Evolutionary conservation across 495 filamentous ascomycete genomes (phyloP).

Genomic region (Rostrohypoxylon terebratum): DNA sequence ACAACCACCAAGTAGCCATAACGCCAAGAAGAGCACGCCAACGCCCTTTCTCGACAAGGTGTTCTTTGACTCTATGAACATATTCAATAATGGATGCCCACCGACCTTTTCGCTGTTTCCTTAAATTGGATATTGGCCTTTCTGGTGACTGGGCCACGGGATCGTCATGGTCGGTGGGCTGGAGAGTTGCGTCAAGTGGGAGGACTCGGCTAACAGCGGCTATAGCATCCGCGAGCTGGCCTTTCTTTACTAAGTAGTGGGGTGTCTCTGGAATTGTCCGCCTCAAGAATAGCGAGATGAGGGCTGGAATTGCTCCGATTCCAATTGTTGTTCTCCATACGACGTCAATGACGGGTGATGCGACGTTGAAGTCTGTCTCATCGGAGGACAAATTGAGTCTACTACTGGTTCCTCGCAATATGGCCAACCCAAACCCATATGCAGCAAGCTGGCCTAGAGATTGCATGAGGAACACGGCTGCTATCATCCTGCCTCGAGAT

Average conservation of each 20-base stretch:
- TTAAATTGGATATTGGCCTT: constrained; percentile 37
- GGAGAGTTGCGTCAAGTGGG: constrained; percentile 44
- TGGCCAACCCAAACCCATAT: constrained; percentile 53
- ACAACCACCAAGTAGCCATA: constrained; percentile 73
- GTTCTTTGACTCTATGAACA: constrained; percentile 40
- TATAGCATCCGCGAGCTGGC: constrained; percentile 35
- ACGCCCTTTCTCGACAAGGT: constrained; percentile 58
- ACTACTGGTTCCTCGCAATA: constrained; percentile 64
- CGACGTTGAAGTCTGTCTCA: constrained; percentile 61
- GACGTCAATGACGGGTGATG: constrained; percentile 48
- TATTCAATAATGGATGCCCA: constrained; percentile 29
- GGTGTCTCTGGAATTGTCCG: constrained; percentile 72
- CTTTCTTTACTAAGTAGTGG: constrained; percentile 54
- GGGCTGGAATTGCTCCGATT: constrained; percentile 70
- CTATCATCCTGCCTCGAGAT: constrained; percentile 71
- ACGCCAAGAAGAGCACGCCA: constrained; percentile 66
- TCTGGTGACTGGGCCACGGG: constrained; percentile 22
- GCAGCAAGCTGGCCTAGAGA: constrained; percentile 72
- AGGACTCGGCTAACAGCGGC: constrained; percentile 49
- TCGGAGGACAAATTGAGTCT: constrained; percentile 57
- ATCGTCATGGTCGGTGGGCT: constrained; percentile 16
- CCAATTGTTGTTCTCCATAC: constrained; percentile 73
- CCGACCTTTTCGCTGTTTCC: constrained; percentile 4
- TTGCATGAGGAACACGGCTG: constrained; percentile 75
- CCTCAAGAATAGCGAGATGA: constrained; percentile 68